phyloP scores from a whole-genome alignment of 2,329 filamentous ascomycete species.

The Sordariomycetes sp. region DNA sequence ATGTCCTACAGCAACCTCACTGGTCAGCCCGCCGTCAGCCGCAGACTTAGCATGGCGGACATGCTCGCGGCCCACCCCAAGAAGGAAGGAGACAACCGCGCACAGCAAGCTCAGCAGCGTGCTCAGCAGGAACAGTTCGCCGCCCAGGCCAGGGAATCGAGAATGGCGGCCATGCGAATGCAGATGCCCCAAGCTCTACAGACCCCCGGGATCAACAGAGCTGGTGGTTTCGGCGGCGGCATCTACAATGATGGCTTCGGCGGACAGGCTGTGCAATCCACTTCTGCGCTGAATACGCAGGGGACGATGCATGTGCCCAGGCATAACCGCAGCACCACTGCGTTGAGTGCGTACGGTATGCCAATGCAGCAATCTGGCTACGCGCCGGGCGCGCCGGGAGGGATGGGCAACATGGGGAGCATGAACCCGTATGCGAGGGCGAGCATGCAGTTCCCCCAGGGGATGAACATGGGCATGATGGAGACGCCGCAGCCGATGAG shows the following conservation, averaged over 20 bases:
- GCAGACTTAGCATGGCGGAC: constrained; percentile 48
- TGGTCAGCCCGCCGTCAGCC: constrained; percentile 11
- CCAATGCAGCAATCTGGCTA: constrained; percentile 14
- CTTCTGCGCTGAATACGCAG: constrained; percentile 15
- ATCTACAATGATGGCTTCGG: constrained; percentile 45
- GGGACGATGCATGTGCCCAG: constrained; percentile 12
- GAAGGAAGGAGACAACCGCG: constrained; percentile 27
- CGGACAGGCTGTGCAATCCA: constrained; percentile 22
- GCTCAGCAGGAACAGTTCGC: constrained; percentile 30
- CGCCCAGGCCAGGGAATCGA: constrained; percentile 33
- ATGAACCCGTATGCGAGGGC: constrained; percentile 9
- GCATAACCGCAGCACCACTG: constrained; percentile 18
- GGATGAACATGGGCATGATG: constrained; percentile 14
- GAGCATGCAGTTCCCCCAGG: constrained; percentile 14
- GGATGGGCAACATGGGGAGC: constrained; percentile 7
- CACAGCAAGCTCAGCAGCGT: constrained; percentile 28
- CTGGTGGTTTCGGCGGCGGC: constrained; percentile 40
- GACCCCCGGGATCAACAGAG: constrained; percentile 17
- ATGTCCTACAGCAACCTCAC: constrained; percentile 28
- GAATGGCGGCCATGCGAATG: constrained; percentile 35
- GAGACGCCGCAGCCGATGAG: constrained; percentile 10
- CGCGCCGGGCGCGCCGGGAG: constrained; percentile 1
- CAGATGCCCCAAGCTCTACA: constrained; percentile 38
- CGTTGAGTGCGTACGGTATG: constrained; percentile 19
- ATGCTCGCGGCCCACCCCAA: constrained; percentile 38